Conservation (phyloP, 1,284 basidiomycete genomes). For the Phellinidium pouzarii region DNA sequence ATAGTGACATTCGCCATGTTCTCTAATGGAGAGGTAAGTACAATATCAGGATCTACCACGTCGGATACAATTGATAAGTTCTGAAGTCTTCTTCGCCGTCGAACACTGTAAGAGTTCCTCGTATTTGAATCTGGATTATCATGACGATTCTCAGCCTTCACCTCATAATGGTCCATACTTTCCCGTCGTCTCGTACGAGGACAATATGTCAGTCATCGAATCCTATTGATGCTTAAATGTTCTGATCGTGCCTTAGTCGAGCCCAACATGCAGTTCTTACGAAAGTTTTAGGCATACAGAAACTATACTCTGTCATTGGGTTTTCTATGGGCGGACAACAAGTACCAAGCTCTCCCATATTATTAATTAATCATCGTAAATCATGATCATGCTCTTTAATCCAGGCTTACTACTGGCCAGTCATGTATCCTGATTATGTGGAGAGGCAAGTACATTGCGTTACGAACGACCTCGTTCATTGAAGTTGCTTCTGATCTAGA, state of each 20-base stretch:
- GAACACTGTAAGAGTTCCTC: slow-evolving; percentile 23
- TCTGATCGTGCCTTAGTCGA: slow-evolving; percentile 12
- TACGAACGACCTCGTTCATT: slow-evolving; percentile 3
- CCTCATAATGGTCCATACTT: slow-evolving; percentile 31
- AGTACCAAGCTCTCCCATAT: slow-evolving; percentile 16
- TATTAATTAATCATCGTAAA: too few species aligned
- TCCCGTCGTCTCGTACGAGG: slow-evolving; percentile 28
- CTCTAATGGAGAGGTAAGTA: slow-evolving; percentile 22
- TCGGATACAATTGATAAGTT: background rate
- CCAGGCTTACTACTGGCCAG: slow-evolving; percentile 56
- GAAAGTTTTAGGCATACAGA: slow-evolving; percentile 24
- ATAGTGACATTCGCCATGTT: slow-evolving; percentile 22
- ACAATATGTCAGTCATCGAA: slow-evolving; percentile 23
- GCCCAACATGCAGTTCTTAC: slow-evolving; percentile 28
- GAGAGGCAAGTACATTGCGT: slow-evolving; percentile 32
- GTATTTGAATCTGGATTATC: background rate
- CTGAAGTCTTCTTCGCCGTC: slow-evolving; percentile 28
- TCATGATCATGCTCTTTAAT: too few species aligned
- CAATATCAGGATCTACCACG: background rate
- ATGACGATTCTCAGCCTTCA: slow-evolving; percentile 21
- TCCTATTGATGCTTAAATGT: background rate
- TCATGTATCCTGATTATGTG: slow-evolving; percentile 51
- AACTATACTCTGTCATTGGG: slow-evolving; percentile 26
- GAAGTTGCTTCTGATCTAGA: slow-evolving; percentile 26
- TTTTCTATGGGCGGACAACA: slow-evolving; percentile 31